phyloP scores from a whole-genome alignment of 1,284 basidiomycete species.

The Heliocybe sulcata region DNA sequence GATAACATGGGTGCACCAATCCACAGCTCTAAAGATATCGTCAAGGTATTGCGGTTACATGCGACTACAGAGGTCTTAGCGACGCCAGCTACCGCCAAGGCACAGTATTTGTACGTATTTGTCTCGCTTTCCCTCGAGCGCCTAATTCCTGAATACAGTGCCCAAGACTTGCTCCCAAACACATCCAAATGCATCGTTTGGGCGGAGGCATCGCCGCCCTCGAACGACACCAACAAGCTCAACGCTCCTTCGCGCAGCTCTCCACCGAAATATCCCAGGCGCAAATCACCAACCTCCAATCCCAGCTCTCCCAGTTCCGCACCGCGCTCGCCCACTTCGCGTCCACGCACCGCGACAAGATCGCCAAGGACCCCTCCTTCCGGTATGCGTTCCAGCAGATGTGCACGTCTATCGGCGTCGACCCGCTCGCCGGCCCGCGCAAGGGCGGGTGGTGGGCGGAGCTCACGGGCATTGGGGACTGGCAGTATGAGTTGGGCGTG shows the following conservation, averaged over 20 bases:
- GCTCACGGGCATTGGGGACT: conserved; percentile 83
- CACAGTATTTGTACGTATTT: too few relatives aligned
- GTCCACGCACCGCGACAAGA: conserved; percentile 76
- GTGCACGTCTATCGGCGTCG: conserved; percentile 93
- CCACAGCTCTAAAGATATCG: too few relatives aligned
- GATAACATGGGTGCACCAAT: too few relatives aligned
- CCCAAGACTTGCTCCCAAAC: too few relatives aligned
- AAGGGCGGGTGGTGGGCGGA: conserved; percentile 90
- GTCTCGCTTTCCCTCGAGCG: too few relatives aligned
- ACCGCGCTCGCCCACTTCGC: conserved; percentile 79
- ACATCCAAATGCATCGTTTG: conserved; percentile 69
- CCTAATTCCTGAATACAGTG: too few relatives aligned
- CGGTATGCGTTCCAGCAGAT: conserved; percentile 93
- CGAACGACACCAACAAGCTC: conserved; percentile 64
- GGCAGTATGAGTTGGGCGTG: conserved; percentile 93
- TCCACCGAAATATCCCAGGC: conserved; percentile 72
- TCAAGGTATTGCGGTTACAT: too few relatives aligned
- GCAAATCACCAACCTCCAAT: conserved; percentile 74
- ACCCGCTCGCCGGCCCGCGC: conserved; percentile 83
- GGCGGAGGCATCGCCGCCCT: conserved; percentile 74
- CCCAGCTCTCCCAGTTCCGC: conserved; percentile 83
- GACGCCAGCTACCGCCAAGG: too few relatives aligned
- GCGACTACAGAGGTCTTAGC: too few relatives aligned
- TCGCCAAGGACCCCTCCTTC: conserved; percentile 82
- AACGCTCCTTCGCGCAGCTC: conserved; percentile 74